Evolutionary conservation across 1,284 basidiomycete species (phyloP), one percentile per base, ranked within the genome.

Genomic region (Flammula alnicola): DNA sequence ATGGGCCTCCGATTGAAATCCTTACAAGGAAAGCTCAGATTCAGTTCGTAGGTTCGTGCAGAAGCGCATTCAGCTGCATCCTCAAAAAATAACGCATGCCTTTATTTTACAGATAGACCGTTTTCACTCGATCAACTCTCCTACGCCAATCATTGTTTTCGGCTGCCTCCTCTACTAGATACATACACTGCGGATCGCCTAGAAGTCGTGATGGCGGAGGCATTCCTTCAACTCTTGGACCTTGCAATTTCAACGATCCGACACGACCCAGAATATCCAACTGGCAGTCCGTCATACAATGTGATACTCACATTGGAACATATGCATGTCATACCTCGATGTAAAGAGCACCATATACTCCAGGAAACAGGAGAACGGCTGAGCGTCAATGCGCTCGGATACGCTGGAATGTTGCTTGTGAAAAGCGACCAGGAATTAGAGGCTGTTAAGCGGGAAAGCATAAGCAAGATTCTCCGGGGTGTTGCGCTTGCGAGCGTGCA

Each of bases 321-420:
- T 67, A 75, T 95, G 56, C 85, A 95, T 66, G 54, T 95, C 48
- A 84, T 95, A 60, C 93, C 93, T 17, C 82, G 93, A 35, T 76
- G 76, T 44, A 67, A 71, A 36, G 88, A 90, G 62, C 69, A 66
- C 12, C 76, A 85, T 63, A 69, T 64, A 11, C 67, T 87, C 7
- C 49, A 66, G 44, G 74, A 72, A 49, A 80, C 78, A 4, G 79
- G 80, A 12, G 78, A 81, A 29, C 56, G 66, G 51, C 65, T 95
- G 35, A 82, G 81, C 57, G 76, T 95, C 27, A 95, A 95, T 66
- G 79, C 92, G 39, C 77, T 94, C 29, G 93, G 90, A n/a, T 95
- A 87, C 64, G 88, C 91, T 10, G 93, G 93, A 2, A 81, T 91
- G 83, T 62, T 95, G 52, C 79, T 95, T 42, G 91, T 91, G 33